Base-by-base conservation (phyloP, 1,284 basidiomycete species). In the Ustilago esculenta region DNA sequence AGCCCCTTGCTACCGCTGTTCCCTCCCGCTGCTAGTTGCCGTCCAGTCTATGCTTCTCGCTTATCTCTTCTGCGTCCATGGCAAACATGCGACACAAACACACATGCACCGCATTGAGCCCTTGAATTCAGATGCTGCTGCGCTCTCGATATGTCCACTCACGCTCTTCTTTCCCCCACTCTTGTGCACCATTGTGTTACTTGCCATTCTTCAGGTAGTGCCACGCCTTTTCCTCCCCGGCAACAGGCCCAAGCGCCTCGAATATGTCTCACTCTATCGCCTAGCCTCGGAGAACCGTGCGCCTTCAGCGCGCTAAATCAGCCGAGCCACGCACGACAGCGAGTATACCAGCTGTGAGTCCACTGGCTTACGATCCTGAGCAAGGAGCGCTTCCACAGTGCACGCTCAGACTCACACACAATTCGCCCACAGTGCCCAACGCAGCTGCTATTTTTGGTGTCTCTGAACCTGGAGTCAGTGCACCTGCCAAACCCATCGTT, bases 381-480 rank as follows among this genome's bases (percentile, higher is more conserved):
- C 46, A 52, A 47, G 49, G 54, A 24, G 46, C 21, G 25, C 47
- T 29, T 45, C 29, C 29, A 25, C 17, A n/a, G 4, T 30, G 6
- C n/a, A 9, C 12, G 27, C 5, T 9, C n/a, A 6, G 27, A 30
- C 10, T 30, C 47, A 42, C 33, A 49, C 20, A 59, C 44, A 35
- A 47, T 20, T 35, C 23, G 41, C 23, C 33, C 17, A 27, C 21
- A 24, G 2, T 11, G 34, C 4, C 27, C 11, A 41, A 21, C 3
- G 6, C 20, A 29, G 43, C 29, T 58, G 48, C 48, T 51, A 51
- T 58, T 52, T 52, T 46, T 30, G 48, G 56, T 35, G 15, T 34
- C 40, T 30, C 8, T 12, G 15, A 23, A 14, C 14, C 21, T 41
- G 18, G 25, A 36, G 29, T 32, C n/a, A 10, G 17, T 18, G 23